Conservation (phyloP, 2,329 filamentous ascomycete genomes). For the Cytospora paraplurivora region DNA sequence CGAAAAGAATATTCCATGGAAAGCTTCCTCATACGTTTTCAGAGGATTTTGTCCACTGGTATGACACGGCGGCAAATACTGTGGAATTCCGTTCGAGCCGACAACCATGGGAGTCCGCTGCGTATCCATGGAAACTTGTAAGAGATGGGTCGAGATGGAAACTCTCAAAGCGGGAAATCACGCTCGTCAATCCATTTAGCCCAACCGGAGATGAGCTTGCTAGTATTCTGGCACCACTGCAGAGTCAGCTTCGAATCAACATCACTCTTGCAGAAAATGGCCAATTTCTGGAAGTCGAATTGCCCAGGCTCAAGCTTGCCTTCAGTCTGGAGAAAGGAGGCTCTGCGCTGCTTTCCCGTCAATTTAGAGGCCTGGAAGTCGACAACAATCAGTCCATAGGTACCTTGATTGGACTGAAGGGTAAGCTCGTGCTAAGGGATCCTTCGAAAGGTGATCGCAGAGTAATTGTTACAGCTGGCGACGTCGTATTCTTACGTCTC, state of each 20-base stretch:
- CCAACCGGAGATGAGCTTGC: constrained; percentile 38
- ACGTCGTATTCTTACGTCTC: constrained; percentile 25
- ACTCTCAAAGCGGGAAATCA: constrained; percentile 30
- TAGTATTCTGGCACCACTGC: constrained; percentile 42
- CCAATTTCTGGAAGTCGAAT: constrained; percentile 40
- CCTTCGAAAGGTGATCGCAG: constrained; percentile 34
- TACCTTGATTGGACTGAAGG: constrained; percentile 51
- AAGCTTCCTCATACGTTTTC: constrained; percentile 43
- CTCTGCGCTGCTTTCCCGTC: constrained; percentile 44
- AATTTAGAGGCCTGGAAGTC: constrained; percentile 53
- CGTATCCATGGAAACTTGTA: constrained; percentile 2
- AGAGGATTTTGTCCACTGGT: constrained; percentile 50
- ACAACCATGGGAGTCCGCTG: constrained; percentile 45
- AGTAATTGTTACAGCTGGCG: constrained; percentile 44
- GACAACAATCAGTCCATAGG: constrained; percentile 49
- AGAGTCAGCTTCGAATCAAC: constrained; percentile 40
- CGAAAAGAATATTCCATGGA: constrained; percentile 38
- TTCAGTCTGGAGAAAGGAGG: constrained; percentile 44
- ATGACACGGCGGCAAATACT: constrained; percentile 34
- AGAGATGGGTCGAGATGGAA: constrained; percentile 27
- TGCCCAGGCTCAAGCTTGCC: constrained; percentile 51
- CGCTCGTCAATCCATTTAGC: constrained; percentile 41
- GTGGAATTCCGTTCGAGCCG: constrained; percentile 39
- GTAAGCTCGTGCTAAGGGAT: constrained; percentile 49
- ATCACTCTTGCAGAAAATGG: constrained; percentile 33